phyloP scores from a whole-genome alignment of 345 rosid species.

The Gossypium ekmanianum region DNA sequence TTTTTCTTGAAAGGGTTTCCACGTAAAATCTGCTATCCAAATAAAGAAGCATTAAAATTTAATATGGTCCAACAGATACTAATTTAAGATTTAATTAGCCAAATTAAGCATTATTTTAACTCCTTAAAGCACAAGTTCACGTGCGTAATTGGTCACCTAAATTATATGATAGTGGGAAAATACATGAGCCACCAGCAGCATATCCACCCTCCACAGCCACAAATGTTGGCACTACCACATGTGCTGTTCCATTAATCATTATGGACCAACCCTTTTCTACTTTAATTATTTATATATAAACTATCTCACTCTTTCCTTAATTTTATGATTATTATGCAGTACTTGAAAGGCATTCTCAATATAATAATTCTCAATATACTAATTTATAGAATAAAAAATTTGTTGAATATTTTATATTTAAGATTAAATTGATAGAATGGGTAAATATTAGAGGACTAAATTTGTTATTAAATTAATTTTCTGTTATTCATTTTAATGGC shows the following conservation, averaged over 20 bases:
- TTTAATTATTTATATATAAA: not conserved
- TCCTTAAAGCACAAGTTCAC: not conserved
- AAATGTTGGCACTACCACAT: not conserved
- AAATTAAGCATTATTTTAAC: not conserved
- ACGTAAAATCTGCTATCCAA: too few relatives aligned
- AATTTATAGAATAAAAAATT: too few relatives aligned
- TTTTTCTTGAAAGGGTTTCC: accelerated
- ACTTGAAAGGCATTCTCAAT: too few relatives aligned
- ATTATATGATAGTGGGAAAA: not conserved
- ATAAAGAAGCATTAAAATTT: not conserved
- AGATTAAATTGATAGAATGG: too few relatives aligned
- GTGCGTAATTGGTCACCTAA: not conserved
- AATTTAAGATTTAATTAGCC: not conserved
- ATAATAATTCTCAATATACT: too few relatives aligned
- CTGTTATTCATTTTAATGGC: too few relatives aligned
- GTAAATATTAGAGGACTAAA: too few relatives aligned
- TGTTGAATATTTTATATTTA: too few relatives aligned
- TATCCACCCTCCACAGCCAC: not conserved
- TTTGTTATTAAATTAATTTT: too few relatives aligned
- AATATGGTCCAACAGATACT: not conserved
- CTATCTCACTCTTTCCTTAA: not conserved
- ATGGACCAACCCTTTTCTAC: not conserved
- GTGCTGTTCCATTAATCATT: not conserved
- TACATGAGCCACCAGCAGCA: not conserved
- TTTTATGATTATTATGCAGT: too few relatives aligned